Evolutionary conservation across 1,284 basidiomycete genomes (phyloP), one percentile per base, ranked within the genome.

Genomic region (Gymnopus androsaceus): DNA sequence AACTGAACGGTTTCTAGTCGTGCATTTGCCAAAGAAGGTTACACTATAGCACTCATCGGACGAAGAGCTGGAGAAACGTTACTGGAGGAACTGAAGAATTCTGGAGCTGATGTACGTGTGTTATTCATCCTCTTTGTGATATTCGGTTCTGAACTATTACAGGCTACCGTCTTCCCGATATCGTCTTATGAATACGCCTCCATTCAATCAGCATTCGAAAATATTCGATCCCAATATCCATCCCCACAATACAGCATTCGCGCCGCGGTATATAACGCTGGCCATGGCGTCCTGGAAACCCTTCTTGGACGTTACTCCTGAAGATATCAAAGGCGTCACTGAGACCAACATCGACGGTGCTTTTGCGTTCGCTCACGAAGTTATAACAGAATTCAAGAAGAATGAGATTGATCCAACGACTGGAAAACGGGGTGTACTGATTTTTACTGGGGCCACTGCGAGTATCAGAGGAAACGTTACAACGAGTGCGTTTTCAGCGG

Each of bases 391-490:
- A 7, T 86, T 92, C 73, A 81, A 83, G 63, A 75, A 79, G 54
- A 87, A 87, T 61, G 76, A 2, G 69, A 74, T 54, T 55, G 65
- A 33, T 38, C 12, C 30, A 19, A 33, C 67, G 0, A 68, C 57
- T 34, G 80, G 51, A n/a, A 79, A 77, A 66, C 75, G 81, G 12
- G 90, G 90, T 12, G 83, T 86, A 2, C 69, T 92, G 46, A 79
- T 92, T 31, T 89, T 92, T 67, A 92, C 90, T 0, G 90, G 90
- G 2, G 90, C 90, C 11, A 92, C 90, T 12, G 82, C 87, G 0
- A 79, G 82, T 51, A 59, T 81, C 48, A 74, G 90, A 57, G 90
- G 90, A 0, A 89, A 88, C 58, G 69, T 72, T 8, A 74, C 70
- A 1, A 91, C 88, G 0, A 85, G 85, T 49, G 80, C 78, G 2